Evolutionary conservation across 2,329 filamentous ascomycete genomes (phyloP), one percentile per base, ranked within the genome.

Genomic region (Neofusicoccum kwambonambiense): DNA sequence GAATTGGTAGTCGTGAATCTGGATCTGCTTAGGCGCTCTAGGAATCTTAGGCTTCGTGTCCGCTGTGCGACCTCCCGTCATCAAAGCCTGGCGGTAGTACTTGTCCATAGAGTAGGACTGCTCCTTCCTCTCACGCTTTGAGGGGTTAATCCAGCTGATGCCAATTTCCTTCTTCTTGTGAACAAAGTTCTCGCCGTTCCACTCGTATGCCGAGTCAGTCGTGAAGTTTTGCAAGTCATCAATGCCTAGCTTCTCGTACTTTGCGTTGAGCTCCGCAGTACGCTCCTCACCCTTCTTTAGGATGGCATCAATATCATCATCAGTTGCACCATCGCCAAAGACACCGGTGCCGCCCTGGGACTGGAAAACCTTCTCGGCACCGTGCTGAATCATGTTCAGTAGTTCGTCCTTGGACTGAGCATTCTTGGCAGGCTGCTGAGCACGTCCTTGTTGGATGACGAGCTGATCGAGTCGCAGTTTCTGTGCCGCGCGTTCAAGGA

Each of bases 51-150:
- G 93, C 77, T 97, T 97, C 31, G 91, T 86, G 67, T 97, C 93
- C 44, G 92, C 89, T 27, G 88, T 89, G 51, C 89, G 86, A 41
- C 89, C 87, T 77, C 92, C 88, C 62, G 91, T 95, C 71, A 91
- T 90, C 73, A 99, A 86, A 9, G 93, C 92, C 72, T 96, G 89
- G 69, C 94, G 90, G 80, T 98, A 99, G 80, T 99, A 99, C 78
- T 97, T 96, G 77, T 99, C 96, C 82, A 99, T 97, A 0, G 94
- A 97, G 76, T 99, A 99, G 4, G 92, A 93, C 75, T 97, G 93
- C 74, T 98, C 94, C 78, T 98, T 99, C 73, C 95, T 91, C 80
- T 99, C 96, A 78, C 95, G 93, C 83, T 99, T 99, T 15, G 94
- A 89, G 2, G 95, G 96, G 72, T 99, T 97, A 81, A 99, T 99